These are phyloP conservation scores for Citrullus colocynthis DNA, from an alignment of 306 rosid genomes.

Conservation along the genomic window DNA sequence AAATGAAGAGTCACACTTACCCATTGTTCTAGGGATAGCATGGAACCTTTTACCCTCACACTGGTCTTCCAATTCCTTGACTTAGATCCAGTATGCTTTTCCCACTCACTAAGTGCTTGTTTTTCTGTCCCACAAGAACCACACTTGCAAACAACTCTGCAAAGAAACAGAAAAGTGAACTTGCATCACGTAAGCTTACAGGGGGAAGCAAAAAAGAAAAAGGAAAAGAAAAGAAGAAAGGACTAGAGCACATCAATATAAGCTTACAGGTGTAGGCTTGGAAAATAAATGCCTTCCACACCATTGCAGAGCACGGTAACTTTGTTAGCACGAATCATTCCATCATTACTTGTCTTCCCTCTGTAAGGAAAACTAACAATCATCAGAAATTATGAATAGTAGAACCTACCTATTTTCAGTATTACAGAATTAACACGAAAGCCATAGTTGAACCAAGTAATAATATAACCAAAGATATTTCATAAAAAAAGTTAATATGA, in stretches of 20 bases:
- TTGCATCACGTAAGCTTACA: neutral
- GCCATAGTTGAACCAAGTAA: neutral
- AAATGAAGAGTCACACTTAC: conserved; percentile 32
- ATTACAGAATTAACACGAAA: neutral
- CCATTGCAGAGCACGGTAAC: conserved; percentile 91
- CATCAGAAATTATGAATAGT: conserved; percentile 14
- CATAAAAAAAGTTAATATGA: neutral
- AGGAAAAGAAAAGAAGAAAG: neutral
- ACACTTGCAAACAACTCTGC: conserved; percentile 95
- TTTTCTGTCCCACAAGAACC: conserved; percentile 83
- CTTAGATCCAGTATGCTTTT: conserved; percentile 87
- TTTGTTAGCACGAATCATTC: conserved; percentile 52
- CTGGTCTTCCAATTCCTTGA: conserved; percentile 88
- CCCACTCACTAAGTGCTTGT: conserved; percentile 98
- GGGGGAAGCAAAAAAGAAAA: neutral
- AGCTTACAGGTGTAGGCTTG: conserved; percentile 96
- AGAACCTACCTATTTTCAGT: neutral
- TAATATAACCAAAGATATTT: neutral
- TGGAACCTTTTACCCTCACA: conserved; percentile 78
- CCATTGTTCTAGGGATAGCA: conserved; percentile 97
- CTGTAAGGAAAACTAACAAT: conserved; percentile 27
- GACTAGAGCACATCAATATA: neutral
- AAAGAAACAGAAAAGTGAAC: conserved; percentile 18
- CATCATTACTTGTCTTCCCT: conserved; percentile 41
- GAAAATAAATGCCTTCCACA: conserved; percentile 88